These are phyloP conservation scores for Plantago coronopus DNA, from an alignment of 305 asterid genomes.

Conservation along the genomic window DNA sequence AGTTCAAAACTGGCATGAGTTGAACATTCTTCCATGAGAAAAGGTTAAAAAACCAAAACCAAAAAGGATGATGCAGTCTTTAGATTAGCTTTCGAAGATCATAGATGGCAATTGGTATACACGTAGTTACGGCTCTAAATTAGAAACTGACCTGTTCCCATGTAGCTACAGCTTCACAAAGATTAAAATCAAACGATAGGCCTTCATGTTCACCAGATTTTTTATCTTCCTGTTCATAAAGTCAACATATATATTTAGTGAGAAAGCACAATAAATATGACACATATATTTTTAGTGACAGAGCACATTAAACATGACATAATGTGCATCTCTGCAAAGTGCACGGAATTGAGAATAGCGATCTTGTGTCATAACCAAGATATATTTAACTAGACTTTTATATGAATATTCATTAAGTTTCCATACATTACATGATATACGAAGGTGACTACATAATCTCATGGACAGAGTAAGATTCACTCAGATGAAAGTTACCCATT, in stretches of 20 bases:
- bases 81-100: no score
- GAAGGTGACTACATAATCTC: neutral
- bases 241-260: constrained; percentile 22
- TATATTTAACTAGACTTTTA: constrained; percentile 1
- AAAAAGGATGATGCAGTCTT: no score
- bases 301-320: no score
- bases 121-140: constrained; percentile 10
- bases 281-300: no score
- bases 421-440: constrained; percentile 10
- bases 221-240: constrained; percentile 71
- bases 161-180: constrained; percentile 96
- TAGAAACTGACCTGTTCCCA: constrained; percentile 93
- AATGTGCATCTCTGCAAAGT: neutral
- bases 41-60: neutral
- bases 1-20: constrained; percentile 3
- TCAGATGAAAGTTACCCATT: constrained; percentile 64
- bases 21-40: neutral
- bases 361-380: no score
- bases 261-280: constrained; percentile 22
- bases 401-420: no score
- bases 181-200: constrained; percentile 56
- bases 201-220: constrained; percentile 93
- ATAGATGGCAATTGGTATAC: constrained; percentile 10
- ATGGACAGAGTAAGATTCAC: neutral
- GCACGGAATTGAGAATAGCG: neutral